phyloP scores from a whole-genome alignment of 805 yeast species.

The Starmera dryadoides region DNA sequence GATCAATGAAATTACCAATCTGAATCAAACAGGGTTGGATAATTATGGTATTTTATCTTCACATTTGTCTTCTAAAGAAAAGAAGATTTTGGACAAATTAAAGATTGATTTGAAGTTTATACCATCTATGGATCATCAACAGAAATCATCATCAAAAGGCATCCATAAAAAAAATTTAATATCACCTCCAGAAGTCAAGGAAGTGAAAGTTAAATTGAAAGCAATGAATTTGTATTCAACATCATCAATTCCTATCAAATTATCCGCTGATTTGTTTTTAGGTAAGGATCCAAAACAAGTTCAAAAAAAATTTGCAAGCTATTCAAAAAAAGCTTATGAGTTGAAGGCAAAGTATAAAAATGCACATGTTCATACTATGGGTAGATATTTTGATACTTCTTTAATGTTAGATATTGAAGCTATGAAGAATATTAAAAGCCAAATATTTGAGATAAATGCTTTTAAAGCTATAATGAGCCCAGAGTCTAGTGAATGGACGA shows the following conservation, averaged over 20 bases:
- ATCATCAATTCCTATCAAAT: conserved; percentile 34
- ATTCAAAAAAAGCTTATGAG: conserved; percentile 7
- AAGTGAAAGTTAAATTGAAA: conserved; percentile 22
- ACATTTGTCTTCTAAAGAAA: conserved; percentile 22
- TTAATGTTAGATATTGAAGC: conserved; percentile 13
- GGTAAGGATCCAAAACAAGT: conserved; percentile 16
- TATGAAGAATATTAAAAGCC: conserved; percentile 12
- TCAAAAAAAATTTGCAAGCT: conserved; percentile 16
- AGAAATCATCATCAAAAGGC: too few species aligned
- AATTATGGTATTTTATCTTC: conserved; percentile 24
- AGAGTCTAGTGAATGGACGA: conserved; percentile 17
- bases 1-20: conserved; percentile 25
- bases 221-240: conserved; percentile 27
- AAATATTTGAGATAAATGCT: conserved; percentile 3
- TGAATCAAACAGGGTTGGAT: conserved; percentile 26
- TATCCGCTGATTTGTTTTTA: conserved; percentile 25
- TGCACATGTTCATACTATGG: conserved; percentile 1
- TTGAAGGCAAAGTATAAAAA: conserved; percentile 10
- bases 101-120: conserved; percentile 22
- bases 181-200: conserved; percentile 23
- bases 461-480: conserved; percentile 1
- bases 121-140: too few species aligned
- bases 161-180: conserved; percentile 10
- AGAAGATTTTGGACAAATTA: conserved; percentile 17
- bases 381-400: conserved; percentile 7